Conservation (phyloP, 306 rosid genomes). For the Cucumis melo region DNA sequence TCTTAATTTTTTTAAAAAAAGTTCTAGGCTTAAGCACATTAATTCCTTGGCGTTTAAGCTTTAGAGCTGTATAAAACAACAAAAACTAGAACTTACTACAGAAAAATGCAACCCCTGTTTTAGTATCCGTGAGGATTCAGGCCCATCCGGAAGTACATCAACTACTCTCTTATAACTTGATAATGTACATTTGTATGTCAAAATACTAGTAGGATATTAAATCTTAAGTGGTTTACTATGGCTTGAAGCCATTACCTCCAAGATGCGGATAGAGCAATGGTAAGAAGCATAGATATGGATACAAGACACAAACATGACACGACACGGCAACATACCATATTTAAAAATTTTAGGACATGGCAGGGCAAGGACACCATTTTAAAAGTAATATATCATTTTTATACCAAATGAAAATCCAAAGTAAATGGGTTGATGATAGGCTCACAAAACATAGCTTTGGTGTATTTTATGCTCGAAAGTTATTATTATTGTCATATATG, state of each 20-base stretch:
- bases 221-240: not conserved
- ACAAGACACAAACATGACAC: too few species aligned
- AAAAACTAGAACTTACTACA: not conserved
- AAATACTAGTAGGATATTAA: not conserved
- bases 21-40: not conserved
- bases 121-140: not conserved
- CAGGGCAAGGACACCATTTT: too few species aligned
- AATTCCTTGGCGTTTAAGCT: not conserved
- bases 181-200: too few species aligned
- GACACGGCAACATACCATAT: too few species aligned
- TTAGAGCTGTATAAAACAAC: not conserved
- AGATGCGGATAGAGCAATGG: not conserved
- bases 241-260: not conserved
- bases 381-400: too few species aligned
- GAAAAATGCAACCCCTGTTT: not conserved
- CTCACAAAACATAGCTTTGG: too few species aligned
- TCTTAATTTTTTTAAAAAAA: not conserved
- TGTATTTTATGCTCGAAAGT: too few species aligned
- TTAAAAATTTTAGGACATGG: too few species aligned
- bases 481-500: too few species aligned
- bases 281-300: too few species aligned
- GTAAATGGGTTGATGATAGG: too few species aligned
- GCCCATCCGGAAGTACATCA: not conserved
- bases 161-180: not conserved
- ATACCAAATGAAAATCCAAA: too few species aligned